Evolutionary conservation across 257 asterid genomes (phyloP).

Genomic region (Capsicum pubescens): DNA sequence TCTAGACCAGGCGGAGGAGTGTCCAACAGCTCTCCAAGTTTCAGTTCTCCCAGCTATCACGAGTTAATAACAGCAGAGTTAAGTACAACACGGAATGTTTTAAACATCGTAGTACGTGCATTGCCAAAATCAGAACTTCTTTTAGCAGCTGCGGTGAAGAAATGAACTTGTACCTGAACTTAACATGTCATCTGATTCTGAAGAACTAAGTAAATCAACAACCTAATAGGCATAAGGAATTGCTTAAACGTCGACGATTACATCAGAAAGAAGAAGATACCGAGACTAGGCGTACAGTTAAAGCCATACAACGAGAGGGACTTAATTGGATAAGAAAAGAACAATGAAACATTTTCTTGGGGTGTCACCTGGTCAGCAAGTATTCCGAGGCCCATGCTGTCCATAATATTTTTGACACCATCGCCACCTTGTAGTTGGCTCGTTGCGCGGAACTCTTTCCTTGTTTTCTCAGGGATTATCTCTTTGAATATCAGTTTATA

Average conservation of each 20-base stretch:
- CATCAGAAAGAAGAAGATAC: neutral
- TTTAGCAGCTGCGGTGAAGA: neutral
- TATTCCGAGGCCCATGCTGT: constrained; percentile 73
- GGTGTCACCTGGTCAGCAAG: constrained; percentile 61
- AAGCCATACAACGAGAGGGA: neutral
- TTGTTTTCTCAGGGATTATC: constrained; percentile 69
- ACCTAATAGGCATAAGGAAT: neutral
- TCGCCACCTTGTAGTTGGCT: constrained; percentile 45
- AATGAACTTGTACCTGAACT: constrained; percentile 1
- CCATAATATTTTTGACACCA: constrained; percentile 58
- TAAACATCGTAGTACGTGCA: neutral
- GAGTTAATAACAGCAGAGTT: constrained; percentile 15
- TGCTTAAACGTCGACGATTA: neutral
- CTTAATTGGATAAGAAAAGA: neutral
- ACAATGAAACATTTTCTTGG: constrained; percentile 24
- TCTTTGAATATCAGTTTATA: constrained; percentile 29
- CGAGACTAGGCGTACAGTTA: neutral
- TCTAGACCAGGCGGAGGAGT: constrained; percentile 78
- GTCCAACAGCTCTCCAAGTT: constrained; percentile 77
- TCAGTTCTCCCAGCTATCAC: constrained; percentile 63
- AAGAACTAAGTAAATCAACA: neutral
- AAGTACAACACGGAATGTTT: neutral
- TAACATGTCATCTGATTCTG: neutral
- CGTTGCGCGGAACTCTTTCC: constrained; percentile 55
- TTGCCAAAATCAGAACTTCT: neutral